Evolutionary conservation across 169 alveolate genomes (phyloP).

Genomic region (Cryptosporidium parvum): DNA sequence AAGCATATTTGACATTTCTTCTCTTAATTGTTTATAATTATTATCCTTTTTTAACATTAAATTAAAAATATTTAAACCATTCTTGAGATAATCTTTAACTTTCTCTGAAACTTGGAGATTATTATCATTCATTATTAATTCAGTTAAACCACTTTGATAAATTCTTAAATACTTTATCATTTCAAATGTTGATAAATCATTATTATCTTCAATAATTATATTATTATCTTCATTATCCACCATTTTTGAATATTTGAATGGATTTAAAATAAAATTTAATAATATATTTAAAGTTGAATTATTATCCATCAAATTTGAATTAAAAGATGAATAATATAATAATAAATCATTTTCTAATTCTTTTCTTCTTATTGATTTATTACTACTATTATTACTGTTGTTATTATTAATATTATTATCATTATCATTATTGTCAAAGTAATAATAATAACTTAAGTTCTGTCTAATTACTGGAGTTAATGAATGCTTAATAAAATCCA

Average conservation of each 20-base stretch:
- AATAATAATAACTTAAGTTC: slow-evolving; percentile 9
- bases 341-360: neutral
- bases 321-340: neutral
- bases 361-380: neutral
- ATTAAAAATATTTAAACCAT: slow-evolving; percentile 17
- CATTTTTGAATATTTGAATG: slow-evolving; percentile 9
- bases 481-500: slow-evolving; percentile 52
- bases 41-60: slow-evolving; percentile 4
- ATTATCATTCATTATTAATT: slow-evolving; percentile 28
- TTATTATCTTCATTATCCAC: neutral
- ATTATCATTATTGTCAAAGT: too few species aligned
- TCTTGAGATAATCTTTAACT: neutral
- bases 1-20: slow-evolving; percentile 55
- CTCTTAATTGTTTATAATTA: slow-evolving; percentile 67
- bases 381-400: too few species aligned
- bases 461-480: slow-evolving; percentile 25
- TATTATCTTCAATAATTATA: neutral
- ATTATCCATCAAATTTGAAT: neutral
- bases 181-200: slow-evolving; percentile 57
- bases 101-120: neutral
- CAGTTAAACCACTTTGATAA: slow-evolving; percentile 54
- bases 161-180: slow-evolving; percentile 46
- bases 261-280: slow-evolving; percentile 27
- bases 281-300: neutral
- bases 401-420: too few species aligned